These are phyloP conservation scores for Neurospora crassa DNA, from an alignment of 2,329 filamentous ascomycete genomes.

Conservation along the genomic window DNA sequence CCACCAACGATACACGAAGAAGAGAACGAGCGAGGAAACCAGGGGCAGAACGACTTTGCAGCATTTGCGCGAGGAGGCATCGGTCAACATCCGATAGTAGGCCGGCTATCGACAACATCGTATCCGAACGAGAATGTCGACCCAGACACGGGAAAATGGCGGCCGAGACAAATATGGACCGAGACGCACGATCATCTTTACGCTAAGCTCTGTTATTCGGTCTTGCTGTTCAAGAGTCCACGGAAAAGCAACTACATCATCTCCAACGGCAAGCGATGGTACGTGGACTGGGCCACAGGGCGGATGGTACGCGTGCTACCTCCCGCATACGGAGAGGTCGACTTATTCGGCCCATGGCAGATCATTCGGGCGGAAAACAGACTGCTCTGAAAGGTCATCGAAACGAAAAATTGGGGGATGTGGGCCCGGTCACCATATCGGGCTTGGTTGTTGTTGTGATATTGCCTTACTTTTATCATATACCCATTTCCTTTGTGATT, in stretches of 20 bases:
- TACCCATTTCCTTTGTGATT: not conserved
- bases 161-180: constrained; percentile 45
- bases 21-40: constrained; percentile 8
- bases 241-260: constrained; percentile 50
- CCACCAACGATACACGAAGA: constrained; percentile 17
- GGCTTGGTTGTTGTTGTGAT: not conserved
- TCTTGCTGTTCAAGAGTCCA: constrained; percentile 45
- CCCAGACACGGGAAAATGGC: constrained; percentile 45
- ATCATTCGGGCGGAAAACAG: constrained; percentile 39
- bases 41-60: constrained; percentile 3
- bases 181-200: constrained; percentile 48
- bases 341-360: constrained; percentile 41
- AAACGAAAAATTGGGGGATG: not conserved
- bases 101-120: constrained; percentile 35
- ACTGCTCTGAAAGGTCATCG: constrained; percentile 25
- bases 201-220: constrained; percentile 50
- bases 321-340: constrained; percentile 43
- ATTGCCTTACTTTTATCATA: not conserved
- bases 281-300: constrained; percentile 49
- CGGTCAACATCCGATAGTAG: constrained; percentile 18
- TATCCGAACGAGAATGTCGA: constrained; percentile 37
- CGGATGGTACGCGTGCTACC: constrained; percentile 44
- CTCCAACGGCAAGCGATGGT: constrained; percentile 47
- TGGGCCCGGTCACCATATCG: not conserved
- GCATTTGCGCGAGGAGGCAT: constrained; percentile 1